Base-by-base conservation (phyloP, 495 filamentous ascomycete species). In the Aspergillus leporis region DNA sequence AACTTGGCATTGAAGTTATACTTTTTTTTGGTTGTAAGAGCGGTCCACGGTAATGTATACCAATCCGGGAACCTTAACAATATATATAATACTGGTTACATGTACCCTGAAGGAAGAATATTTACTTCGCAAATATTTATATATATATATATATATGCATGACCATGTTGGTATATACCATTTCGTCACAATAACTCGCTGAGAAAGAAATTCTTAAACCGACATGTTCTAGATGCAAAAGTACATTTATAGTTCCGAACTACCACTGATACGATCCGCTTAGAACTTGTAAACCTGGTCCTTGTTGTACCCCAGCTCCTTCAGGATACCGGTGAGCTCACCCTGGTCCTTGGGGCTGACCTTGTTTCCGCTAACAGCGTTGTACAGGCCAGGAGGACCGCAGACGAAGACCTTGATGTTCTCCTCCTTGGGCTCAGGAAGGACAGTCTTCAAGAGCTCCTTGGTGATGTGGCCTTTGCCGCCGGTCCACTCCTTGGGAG, bases 231-330 rank as follows among this genome's bases (percentile, higher is more conserved):
- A n/a, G 12, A 41, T 41, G n/a, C 38, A n/a, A 16, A 41, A 41
- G n/a, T 41, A 41, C 38, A 41, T 36, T 36, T 1, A 41, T n/a
- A n/a, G 12, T 14, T 41, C 16, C 14, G 13, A 3, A 38, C 25
- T 22, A 31, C n/a, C 5, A 18, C 5, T 10, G 43, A 47, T n/a
- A 47, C 30, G 18, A 48, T 31, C 46, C 62, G 45, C 74, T 66
- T 90, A 98, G 73, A 98, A 98, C 82, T 98, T 98, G 81, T 90
- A 98, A 25, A 98, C 95, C 81, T 98, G 95, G 47, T 97, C 94
- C 77, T 90, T 81, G 56, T 67, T 82, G 78, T 97, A 98, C 18
- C 94, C 94, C 52, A 98, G 75, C 71, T 98, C 92, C 82, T 92
- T 90, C 66, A 98, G 76, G 63, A 86, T 72, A 56, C 94, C 94